Evolutionary conservation across 768 basidiomycete genomes (phyloP).

Genomic region (Asterophora lycoperdoides): DNA sequence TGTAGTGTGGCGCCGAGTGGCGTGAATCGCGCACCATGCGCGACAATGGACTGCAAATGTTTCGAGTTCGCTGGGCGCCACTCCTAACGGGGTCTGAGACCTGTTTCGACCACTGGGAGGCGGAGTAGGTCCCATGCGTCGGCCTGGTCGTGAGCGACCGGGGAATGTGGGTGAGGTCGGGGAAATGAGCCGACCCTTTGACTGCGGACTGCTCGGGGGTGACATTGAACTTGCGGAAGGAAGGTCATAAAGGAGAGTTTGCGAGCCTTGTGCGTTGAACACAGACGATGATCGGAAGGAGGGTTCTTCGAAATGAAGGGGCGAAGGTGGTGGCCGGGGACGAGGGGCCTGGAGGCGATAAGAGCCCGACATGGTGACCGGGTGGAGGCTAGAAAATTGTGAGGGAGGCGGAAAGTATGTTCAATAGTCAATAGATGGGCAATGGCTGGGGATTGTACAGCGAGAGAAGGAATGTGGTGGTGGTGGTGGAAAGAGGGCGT

Average conservation of each 20-base stretch:
- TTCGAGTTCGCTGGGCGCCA: slow-evolving; percentile 66
- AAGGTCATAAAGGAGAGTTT: slow-evolving; percentile 74
- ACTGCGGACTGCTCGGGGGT: slow-evolving; percentile 53
- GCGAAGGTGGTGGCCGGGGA: slow-evolving; percentile 56
- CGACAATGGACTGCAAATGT: slow-evolving; percentile 74
- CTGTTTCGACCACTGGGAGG: slow-evolving; percentile 58
- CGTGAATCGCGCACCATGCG: slow-evolving; percentile 53
- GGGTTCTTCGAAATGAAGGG: slow-evolving; percentile 50
- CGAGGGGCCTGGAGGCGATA: slow-evolving; percentile 65
- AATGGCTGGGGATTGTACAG: slow-evolving; percentile 12
- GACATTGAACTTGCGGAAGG: slow-evolving; percentile 56
- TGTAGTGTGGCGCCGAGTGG: slow-evolving; percentile 1
- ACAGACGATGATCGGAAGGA: slow-evolving; percentile 42
- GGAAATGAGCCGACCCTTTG: slow-evolving; percentile 39
- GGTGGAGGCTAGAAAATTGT: background rate
- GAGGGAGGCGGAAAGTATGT: background rate
- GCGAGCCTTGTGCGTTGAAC: slow-evolving; percentile 40
- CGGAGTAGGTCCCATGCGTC: slow-evolving; percentile 51
- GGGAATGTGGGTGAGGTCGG: slow-evolving; percentile 58
- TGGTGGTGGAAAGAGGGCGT: slow-evolving; percentile 7
- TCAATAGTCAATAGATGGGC: slow-evolving; percentile 8
- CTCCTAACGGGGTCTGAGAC: slow-evolving; percentile 66
- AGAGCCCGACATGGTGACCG: slow-evolving; percentile 47
- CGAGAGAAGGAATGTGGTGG: slow-evolving; percentile 9
- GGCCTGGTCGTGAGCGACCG: slow-evolving; percentile 44